Percentiles rank a stretch among this genome's conserved stretches.
Conservation (phyloP, 2,329 filamentous ascomycete genomes). For the Sporothrix globosa region DNA sequence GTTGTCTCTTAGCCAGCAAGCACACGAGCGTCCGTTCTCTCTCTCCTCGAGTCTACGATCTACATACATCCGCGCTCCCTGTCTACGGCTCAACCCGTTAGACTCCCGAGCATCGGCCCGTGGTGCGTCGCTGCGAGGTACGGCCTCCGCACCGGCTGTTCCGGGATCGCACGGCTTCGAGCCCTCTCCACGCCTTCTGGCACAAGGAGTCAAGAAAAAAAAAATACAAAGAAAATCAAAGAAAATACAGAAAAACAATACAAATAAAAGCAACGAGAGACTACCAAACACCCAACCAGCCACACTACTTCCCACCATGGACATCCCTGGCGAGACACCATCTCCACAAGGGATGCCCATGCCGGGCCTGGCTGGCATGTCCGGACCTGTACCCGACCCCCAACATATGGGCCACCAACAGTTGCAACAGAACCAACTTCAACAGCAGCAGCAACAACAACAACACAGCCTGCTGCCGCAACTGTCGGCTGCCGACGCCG, state of each 20-base stretch:
- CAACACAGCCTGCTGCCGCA: conserved; percentile 57
- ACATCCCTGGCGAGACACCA: conserved; percentile 11
- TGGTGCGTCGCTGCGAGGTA: conserved; percentile 15
- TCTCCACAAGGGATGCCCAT: conserved; percentile 36
- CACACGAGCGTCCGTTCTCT: neutral
- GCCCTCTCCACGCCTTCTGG: neutral
- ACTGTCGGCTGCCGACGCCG: conserved; percentile 44
- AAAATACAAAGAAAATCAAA: neutral
- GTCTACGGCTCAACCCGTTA: conserved; percentile 13
- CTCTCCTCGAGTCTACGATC: neutral
- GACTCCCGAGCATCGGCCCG: conserved; percentile 13
- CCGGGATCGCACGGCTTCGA: neutral
- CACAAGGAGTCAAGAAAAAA: neutral
- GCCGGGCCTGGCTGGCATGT: conserved; percentile 33
- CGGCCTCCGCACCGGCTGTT: neutral
- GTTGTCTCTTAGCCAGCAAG: conserved; percentile 16
- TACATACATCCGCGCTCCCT: neutral
- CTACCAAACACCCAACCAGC: neutral
- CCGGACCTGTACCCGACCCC: conserved; percentile 12
- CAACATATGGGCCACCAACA: conserved; percentile 17
- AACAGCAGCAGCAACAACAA: conserved; percentile 49
- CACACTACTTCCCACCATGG: neutral
- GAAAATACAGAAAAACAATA: neutral
- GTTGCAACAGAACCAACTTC: conserved; percentile 22
- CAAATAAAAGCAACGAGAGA: neutral